phyloP scores from a whole-genome alignment of 805 yeast genomes.

The Metschnikowia lunata region DNA sequence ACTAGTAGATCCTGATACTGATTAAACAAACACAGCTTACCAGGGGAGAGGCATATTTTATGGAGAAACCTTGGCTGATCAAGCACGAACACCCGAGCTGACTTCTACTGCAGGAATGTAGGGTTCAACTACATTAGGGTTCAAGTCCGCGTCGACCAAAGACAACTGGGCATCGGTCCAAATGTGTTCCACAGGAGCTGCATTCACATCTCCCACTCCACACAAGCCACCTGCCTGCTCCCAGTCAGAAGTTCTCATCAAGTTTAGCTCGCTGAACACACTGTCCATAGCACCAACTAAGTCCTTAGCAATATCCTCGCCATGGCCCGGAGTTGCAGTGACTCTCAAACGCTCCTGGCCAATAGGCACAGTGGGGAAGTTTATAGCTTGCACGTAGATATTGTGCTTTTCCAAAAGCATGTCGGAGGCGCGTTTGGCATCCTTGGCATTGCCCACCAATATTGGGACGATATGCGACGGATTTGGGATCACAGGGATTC shows the following conservation, averaged over 20 bases:
- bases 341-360: conserved; percentile 95
- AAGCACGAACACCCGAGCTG: conserved; percentile 55
- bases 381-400: conserved; percentile 96
- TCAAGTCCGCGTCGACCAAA: conserved; percentile 59
- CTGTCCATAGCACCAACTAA: conserved; percentile 75
- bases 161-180: conserved; percentile 84
- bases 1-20: no score
- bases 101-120: conserved; percentile 59
- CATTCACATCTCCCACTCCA: conserved; percentile 69
- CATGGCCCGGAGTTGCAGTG: conserved; percentile 99
- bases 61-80: not conserved
- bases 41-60: no score
- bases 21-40: no score
- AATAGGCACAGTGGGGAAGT: conserved; percentile 95
- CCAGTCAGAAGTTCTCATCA: conserved; percentile 79
- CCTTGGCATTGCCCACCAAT: conserved; percentile 88
- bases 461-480: conserved; percentile 97
- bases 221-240: conserved; percentile 78
- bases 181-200: conserved; percentile 52
- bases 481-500: conserved; percentile 94
- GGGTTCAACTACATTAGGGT: conserved; percentile 64
- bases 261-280: conserved; percentile 68
- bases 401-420: conserved; percentile 74
- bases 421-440: conserved; percentile 90
- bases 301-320: conserved; percentile 66